Base-by-base conservation (phyloP, 1,284 basidiomycete species). In the Afroboletus lepidellus region DNA sequence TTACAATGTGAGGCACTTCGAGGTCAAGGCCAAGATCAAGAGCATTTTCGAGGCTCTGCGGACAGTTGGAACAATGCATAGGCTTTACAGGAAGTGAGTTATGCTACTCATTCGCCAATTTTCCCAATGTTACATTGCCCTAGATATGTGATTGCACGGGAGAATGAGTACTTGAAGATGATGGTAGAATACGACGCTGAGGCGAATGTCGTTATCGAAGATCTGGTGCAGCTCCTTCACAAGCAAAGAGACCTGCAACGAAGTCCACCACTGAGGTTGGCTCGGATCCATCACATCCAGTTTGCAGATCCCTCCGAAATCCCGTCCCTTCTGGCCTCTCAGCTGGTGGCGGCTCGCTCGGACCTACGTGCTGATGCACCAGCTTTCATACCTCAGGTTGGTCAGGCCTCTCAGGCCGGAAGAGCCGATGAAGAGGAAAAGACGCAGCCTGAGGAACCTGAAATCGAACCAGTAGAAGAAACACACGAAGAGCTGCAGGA, bases 141-240 rank as follows among this genome's bases (percentile, higher is more conserved):
- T 5, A 64, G 65, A 37, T 67, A 66, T 34, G 37, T 48, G 33
- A 18, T 33, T 2, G 60, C 48, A 0, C n/a, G 16, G 12, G 16
- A 21, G 4, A 48, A 49, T 4, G 48, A 48, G 13, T 63, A 58
- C 49, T 27, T 68, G 47, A 56, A 49, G 27, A 55, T 44, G 9
- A 25, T 63, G 8, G 43, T 59, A 21, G 34, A 46, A 21, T 57
- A 65, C 24, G 60, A 68, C 24, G 24, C 30, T 5, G 54, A 60
- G 13, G 49, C 53, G 2, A 41, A 53, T 9, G 56, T 55, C 3
- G 60, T 52, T 8, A 61, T 65, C 29, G 25, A 50, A 30, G 61
- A 68, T 36, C 8, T 65, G 2, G 64, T 65, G 5, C 64, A 63
- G 3, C 57, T 65, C 6, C 51, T 68, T 2, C 55, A 59, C 43